Base-by-base conservation (phyloP, 1,284 basidiomycete genomes). In the Sphagnurus paluster region DNA sequence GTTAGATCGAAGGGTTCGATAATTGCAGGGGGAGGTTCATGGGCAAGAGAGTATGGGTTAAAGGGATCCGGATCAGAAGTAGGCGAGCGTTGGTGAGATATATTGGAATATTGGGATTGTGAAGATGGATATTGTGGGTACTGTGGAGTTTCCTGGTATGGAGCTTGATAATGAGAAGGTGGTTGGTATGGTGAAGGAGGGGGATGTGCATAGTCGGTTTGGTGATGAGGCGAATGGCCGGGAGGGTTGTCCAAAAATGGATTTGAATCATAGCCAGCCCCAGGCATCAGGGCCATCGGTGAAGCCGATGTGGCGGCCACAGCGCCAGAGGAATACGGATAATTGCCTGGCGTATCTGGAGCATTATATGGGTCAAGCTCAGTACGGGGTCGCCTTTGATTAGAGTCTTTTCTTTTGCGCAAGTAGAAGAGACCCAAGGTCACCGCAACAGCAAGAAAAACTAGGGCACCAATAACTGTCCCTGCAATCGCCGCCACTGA, bases 401-500 rank as follows among this genome's bases (percentile, higher is more conserved):
- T 56, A 32, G 46, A 46, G 26, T 67, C 61, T 32, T 65, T 65
- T 41, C 63, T 67, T 50, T 66, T 75, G 43, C 68, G 70, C 36
- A 76, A 61, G 62, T 71, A 77, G 61, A 77, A 78, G 10, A 77
- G 57, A 13, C 68, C 72, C n/a, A 84, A 61, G 0, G 75, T 71
- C 30, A 77, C 63, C 16, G 74, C 56, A n/a, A 72, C 66, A 21
- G 76, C 71, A 11, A 83, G 56, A 48, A 77, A 79, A 21, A 83
- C 57, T 20, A 84, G 53, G 23, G 65, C 74, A 20, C 80, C 84
- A n/a, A 80, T 68, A n/a, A 80, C 76, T 16, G 71, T 76, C 17
- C 79, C 82, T 6, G 73, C 77, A 37, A 87, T 76, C 23, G 75
- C 71, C 16, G 72, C 76, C 2, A 69, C 67, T 7, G 77, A 66